phyloP scores from a whole-genome alignment of 331 rosid species.

The Acacia concinna region DNA sequence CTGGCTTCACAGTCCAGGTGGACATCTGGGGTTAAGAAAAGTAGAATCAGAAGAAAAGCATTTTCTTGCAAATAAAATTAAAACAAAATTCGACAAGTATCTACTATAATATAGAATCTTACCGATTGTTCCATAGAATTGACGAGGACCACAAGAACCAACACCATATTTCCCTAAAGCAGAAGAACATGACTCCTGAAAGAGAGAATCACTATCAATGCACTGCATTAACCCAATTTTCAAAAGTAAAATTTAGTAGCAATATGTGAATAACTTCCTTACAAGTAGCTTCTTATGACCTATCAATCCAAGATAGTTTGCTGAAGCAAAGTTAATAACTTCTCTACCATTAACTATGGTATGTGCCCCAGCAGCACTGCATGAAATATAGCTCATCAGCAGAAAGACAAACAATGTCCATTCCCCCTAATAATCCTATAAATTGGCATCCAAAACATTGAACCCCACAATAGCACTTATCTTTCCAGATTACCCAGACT shows the following conservation, averaged over 20 bases:
- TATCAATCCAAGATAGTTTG: constrained; percentile 92
- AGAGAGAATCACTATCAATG: constrained; percentile 36
- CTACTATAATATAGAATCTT: constrained; percentile 35
- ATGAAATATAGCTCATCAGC: constrained; percentile 32
- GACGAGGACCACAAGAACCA: constrained; percentile 99
- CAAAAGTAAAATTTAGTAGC: not conserved
- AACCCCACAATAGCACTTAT: not conserved
- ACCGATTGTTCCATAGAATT: constrained; percentile 96
- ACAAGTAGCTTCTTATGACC: constrained; percentile 88
- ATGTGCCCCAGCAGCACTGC: constrained; percentile 98
- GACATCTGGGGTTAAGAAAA: constrained; percentile 61
- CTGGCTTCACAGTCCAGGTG: constrained; percentile 99
- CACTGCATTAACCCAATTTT: not conserved
- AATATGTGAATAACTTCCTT: constrained; percentile 4
- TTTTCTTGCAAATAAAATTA: constrained; percentile 18
- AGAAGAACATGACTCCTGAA: constrained; percentile 86
- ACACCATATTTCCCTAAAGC: constrained; percentile 95
- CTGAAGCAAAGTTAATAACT: constrained; percentile 91
- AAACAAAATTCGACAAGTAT: not conserved
- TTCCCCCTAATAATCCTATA: not conserved
- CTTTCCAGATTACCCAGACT: not conserved
- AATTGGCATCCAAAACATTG: not conserved
- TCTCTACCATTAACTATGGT: constrained; percentile 75
- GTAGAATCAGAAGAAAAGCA: constrained; percentile 9
- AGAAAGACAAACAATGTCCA: not conserved